These are phyloP conservation scores for Stagonosporopsis cucurbitacearum DNA, from an alignment of 2,329 filamentous ascomycete genomes.

Conservation along the genomic window DNA sequence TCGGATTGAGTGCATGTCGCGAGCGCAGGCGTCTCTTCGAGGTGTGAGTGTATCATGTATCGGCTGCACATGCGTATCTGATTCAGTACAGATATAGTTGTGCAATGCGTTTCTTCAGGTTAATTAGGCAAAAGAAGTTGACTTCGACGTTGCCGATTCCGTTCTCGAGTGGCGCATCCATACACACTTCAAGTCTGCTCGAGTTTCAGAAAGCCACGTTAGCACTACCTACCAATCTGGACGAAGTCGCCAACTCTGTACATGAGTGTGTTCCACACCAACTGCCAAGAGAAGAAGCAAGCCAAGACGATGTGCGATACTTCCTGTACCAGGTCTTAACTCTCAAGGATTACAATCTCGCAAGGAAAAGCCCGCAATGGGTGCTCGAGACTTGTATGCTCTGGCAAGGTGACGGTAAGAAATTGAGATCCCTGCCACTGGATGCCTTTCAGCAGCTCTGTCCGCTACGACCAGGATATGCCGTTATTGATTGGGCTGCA, in stretches of 20 bases:
- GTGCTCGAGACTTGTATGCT: slow-evolving; percentile 31
- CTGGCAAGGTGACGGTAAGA: slow-evolving; percentile 26
- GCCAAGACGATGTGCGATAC: slow-evolving; percentile 25
- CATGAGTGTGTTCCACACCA: slow-evolving; percentile 1
- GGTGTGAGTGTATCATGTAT: not conserved
- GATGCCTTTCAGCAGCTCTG: slow-evolving; percentile 18
- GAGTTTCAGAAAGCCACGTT: not conserved
- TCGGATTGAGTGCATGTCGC: not conserved
- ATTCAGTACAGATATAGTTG: not conserved
- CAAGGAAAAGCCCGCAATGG: slow-evolving; percentile 31
- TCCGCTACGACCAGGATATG: slow-evolving; percentile 18
- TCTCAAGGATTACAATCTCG: slow-evolving; percentile 13
- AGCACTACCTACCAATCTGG: not conserved
- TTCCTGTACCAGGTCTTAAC: slow-evolving; percentile 32
- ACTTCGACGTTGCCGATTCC: not conserved
- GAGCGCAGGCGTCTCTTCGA: not conserved
- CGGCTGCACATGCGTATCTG: not conserved
- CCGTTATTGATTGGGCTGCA: slow-evolving; percentile 2
- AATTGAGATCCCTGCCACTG: slow-evolving; percentile 15
- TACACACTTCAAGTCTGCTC: not conserved
- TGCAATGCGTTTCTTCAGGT: not conserved
- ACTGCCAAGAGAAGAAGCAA: slow-evolving; percentile 13
- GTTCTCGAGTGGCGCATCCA: not conserved
- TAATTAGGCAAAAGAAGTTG: not conserved
- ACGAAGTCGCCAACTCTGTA: not conserved